Conservation (phyloP, 192 early-diverging fungal genomes). For the Backusella australiensis region DNA sequence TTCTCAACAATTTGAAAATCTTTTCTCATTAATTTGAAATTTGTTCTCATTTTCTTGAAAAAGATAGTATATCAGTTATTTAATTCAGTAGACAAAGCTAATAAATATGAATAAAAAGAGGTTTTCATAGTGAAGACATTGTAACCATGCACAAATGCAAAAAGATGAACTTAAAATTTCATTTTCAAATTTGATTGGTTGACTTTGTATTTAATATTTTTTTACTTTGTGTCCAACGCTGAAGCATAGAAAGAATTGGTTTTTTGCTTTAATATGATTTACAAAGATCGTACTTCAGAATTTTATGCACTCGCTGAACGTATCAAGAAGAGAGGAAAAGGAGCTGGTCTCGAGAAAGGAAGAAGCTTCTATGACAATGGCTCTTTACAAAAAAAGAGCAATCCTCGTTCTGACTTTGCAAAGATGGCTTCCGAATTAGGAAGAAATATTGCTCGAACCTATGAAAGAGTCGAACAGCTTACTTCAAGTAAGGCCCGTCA, state of each 20-base stretch:
- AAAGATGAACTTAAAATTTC: background rate
- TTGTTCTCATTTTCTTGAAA: too few relatives aligned
- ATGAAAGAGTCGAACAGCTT: slow-evolving; percentile 83
- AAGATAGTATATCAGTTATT: too few relatives aligned
- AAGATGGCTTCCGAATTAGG: slow-evolving; percentile 81
- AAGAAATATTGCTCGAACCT: slow-evolving; percentile 81
- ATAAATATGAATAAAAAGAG: too few relatives aligned
- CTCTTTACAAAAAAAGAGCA: background rate
- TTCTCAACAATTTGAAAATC: too few relatives aligned
- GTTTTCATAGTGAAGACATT: too few relatives aligned
- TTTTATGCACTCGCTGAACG: slow-evolving; percentile 82
- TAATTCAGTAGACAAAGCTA: too few relatives aligned
- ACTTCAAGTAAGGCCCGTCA: slow-evolving; percentile 53
- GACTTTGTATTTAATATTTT: background rate
- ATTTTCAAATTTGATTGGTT: background rate
- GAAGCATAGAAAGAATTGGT: background rate
- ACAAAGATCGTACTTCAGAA: slow-evolving; percentile 81
- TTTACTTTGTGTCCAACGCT: background rate
- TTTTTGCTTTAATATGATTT: slow-evolving; percentile 29
- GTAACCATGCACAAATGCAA: background rate
- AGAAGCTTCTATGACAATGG: background rate
- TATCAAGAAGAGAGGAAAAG: slow-evolving; percentile 47
- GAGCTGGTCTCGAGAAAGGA: slow-evolving; percentile 17
- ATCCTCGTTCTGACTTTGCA: slow-evolving; percentile 69
- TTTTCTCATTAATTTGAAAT: too few relatives aligned